Conservation (phyloP, 106 monocot genomes). For the Platanthera guangdongensis region DNA sequence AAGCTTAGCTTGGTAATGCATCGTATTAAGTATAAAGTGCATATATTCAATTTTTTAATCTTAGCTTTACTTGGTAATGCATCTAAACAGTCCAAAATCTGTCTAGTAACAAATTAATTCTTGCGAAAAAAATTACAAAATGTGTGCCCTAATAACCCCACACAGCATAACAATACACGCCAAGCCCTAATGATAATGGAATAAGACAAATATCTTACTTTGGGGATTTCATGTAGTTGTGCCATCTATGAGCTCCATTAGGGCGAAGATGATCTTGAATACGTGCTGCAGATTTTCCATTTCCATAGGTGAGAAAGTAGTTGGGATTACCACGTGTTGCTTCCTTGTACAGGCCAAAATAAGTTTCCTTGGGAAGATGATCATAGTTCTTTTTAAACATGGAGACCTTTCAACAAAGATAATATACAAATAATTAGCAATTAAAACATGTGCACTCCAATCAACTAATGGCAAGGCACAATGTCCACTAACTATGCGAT, state of each 20-base stretch:
- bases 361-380: constrained; percentile 86
- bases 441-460: neutral
- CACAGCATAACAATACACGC: neutral
- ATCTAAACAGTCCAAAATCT: constrained; percentile 1
- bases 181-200: neutral
- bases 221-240: constrained; percentile 88
- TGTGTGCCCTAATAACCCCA: neutral
- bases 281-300: constrained; percentile 85
- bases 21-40: too few relatives aligned
- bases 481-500: too few relatives aligned
- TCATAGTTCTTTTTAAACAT: constrained; percentile 96
- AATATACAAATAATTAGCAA: neutral
- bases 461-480: neutral
- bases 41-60: neutral
- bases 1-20: too few relatives aligned
- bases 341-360: constrained; percentile 90
- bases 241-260: constrained; percentile 66
- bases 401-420: constrained; percentile 43
- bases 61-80: neutral
- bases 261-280: constrained; percentile 78
- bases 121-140: neutral
- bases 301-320: constrained; percentile 89
- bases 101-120: neutral
- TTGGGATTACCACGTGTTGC: constrained; percentile 92
- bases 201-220: constrained; percentile 38